Base-by-base conservation (phyloP, 495 filamentous ascomycete species). In the Cudoniella acicularis region DNA sequence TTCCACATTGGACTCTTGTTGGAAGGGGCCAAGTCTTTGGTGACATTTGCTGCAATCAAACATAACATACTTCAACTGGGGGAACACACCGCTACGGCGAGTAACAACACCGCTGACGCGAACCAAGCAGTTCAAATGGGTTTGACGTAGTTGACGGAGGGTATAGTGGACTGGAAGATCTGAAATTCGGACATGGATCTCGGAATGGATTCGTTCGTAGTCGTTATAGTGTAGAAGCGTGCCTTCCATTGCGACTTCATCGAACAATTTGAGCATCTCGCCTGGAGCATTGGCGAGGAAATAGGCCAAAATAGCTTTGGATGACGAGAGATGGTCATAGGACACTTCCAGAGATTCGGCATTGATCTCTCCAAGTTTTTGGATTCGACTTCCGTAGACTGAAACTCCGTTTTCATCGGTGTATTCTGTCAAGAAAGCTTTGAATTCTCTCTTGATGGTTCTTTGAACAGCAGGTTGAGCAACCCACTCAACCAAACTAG, bases 121-220 rank as follows among this genome's bases (percentile, higher is more conserved):
- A 30, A 99, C 89, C 6, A 99, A 83, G 67, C 92, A 96, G 79
- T 98, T 98, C 57, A 99, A 86, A 69, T 99, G 95, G 8, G 89
- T 89, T 76, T 99, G 95, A 56, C 95, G 90, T 49, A 99, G 79
- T 71, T 98, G 92, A 49, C 95, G 92, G 57, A 99, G 86, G n/a
- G 94, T 98, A 73, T 96, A 96, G 64, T 90, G 86, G 42, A 96
- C 87, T 18, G 95, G 95, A 2, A 99, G 79, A 68, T 97, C 95
- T 18, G 90, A 89, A 66, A 99, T 96, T 49, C 95, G 90, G 54
- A 99, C 92, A 69, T 99, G 95, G 62, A 99, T 96, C 72, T 99
- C 94, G 49, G 91, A 88, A 72, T 97, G 95, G 61, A 99, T 99
- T 49, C 92, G 88, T 69, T 96, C 90, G 71, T 98, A 99, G 70